Evolutionary conservation across 108 stramenopile genomes (phyloP).

Genomic region (Nitzschia sp.): DNA sequence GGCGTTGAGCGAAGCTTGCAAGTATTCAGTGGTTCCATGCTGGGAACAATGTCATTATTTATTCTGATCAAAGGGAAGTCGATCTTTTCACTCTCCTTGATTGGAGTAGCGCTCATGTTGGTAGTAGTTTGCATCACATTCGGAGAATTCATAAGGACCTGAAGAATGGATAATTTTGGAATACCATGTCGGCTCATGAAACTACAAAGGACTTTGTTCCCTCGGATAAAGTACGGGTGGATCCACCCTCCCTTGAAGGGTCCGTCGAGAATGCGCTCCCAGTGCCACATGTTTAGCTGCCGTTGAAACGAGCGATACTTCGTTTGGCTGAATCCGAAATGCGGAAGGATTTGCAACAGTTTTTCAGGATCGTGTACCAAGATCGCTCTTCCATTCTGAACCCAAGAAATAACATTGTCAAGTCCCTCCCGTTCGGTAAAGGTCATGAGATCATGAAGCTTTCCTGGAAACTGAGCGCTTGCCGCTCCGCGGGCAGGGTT

Average conservation of each 20-base stretch:
- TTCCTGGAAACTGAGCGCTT: conserved; percentile 20
- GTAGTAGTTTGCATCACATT: background rate
- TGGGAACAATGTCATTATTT: no score
- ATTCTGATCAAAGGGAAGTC: background rate
- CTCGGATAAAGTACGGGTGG: conserved; percentile 22
- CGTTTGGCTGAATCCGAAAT: conserved; percentile 70
- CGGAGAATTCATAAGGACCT: background rate
- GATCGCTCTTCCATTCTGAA: conserved; percentile 5
- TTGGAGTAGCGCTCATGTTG: background rate
- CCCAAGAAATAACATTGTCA: conserved; percentile 9
- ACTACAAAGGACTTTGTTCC: conserved; percentile 12
- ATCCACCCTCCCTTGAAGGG: conserved; percentile 22
- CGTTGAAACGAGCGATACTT: conserved; percentile 72
- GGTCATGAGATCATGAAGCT: conserved; percentile 16
- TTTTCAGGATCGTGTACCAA: conserved; percentile 20
- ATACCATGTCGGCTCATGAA: conserved; percentile 18
- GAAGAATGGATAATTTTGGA: background rate
- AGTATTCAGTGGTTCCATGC: no score
- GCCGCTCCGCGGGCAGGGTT: background rate
- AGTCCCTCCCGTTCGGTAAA: background rate
- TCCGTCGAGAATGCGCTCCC: conserved; percentile 57
- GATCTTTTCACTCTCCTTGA: background rate
- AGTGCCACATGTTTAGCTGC: conserved; percentile 86
- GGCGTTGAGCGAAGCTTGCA: no score
- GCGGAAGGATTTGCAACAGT: conserved; percentile 35